Percentiles rank a stretch among this genome's conserved stretches.
Conservation (phyloP, 352 stramenopile species). For the Phytopythium vexans region DNA sequence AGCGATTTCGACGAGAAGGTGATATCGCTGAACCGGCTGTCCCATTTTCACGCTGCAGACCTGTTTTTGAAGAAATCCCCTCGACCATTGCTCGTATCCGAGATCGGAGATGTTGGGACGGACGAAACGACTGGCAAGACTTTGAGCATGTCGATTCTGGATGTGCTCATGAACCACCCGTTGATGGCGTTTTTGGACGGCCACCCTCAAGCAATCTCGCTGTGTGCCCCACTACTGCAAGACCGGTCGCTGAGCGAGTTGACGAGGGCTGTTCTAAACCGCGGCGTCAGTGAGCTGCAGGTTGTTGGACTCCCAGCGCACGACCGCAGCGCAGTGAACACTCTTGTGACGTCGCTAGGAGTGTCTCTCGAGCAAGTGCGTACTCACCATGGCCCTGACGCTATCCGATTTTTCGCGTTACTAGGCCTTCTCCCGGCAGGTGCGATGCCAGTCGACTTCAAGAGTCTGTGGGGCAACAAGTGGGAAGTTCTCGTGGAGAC, state of each 20-base stretch:
- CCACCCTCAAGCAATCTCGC: slow-evolving; percentile 76
- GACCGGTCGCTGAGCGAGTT: slow-evolving; percentile 72
- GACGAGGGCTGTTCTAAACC: slow-evolving; percentile 65
- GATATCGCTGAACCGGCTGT: slow-evolving; percentile 71
- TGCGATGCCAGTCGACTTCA: slow-evolving; percentile 74
- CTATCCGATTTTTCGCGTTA: slow-evolving; percentile 72
- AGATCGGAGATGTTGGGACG: slow-evolving; percentile 47
- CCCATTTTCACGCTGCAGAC: slow-evolving; percentile 65
- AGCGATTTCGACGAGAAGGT: slow-evolving; percentile 79
- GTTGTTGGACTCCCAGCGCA: slow-evolving; percentile 59
- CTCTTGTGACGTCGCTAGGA: slow-evolving; percentile 66
- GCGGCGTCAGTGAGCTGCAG: slow-evolving; percentile 65
- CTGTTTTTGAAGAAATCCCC: slow-evolving; percentile 79
- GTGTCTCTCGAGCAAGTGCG: slow-evolving; percentile 75
- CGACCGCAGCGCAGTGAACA: slow-evolving; percentile 72
- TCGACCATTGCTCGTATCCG: slow-evolving; percentile 56
- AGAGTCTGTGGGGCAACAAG: slow-evolving; percentile 64
- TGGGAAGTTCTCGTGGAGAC: slow-evolving; percentile 67
- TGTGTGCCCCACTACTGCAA: slow-evolving; percentile 70
- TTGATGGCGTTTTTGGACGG: slow-evolving; percentile 80
- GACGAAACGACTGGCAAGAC: slow-evolving; percentile 16
- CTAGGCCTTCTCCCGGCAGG: slow-evolving; percentile 66
- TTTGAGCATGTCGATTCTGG: slow-evolving; percentile 41
- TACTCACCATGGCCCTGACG: slow-evolving; percentile 62
- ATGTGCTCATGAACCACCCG: slow-evolving; percentile 60